Evolutionary conservation across 768 basidiomycete species (phyloP), one percentile per base, ranked within the genome.

Genomic region (Auricularia sp.): DNA sequence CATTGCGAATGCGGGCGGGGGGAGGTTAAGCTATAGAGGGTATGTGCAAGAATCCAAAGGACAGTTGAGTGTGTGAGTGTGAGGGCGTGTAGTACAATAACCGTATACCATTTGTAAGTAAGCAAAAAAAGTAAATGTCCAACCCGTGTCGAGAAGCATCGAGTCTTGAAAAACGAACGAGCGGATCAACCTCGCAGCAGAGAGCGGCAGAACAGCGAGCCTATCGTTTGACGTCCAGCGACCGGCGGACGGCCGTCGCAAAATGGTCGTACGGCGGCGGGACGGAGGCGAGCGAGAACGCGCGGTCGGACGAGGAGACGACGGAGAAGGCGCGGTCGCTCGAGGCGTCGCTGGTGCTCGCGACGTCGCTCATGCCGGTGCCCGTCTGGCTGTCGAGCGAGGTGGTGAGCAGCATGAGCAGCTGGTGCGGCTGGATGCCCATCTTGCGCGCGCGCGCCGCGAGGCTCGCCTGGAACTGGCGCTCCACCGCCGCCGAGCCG

Each of bases 341-440:
- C 21, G 47, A 16, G 47, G 18, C 47, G 47, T 51, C 47, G 12
- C 8, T 8, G 6, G 47, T 12, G 47, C 47, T 51, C 47, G 47
- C 47, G 16, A 51, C 47, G 16, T 51, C 47, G 47, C 18, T 18
- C 47, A 51, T 51, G 21, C 14, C 47, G 12, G 39, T 42, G 39
- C 29, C 29, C 11, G 14, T 16, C 21, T 51, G 47, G 6, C 18
- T 23, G 18, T 59, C 56, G 56, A 59, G 56, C 56, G 56, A 59
- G 34, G 56, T 59, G 16, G 56, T 59, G 56, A 59, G 56, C 56
- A 59, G 29, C 56, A 59, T 59, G 56, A 59, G 56, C 10, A 59
- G 56, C 56, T 59, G 56, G 29, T 34, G 56, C 12, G 56, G 56
- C 23, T 14, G 14, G 10, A 59, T 14, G 23, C 56, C 56, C 56